These are phyloP conservation scores for Plenodomus biglobosus DNA, from an alignment of 2,329 filamentous ascomycete species.

Conservation along the genomic window DNA sequence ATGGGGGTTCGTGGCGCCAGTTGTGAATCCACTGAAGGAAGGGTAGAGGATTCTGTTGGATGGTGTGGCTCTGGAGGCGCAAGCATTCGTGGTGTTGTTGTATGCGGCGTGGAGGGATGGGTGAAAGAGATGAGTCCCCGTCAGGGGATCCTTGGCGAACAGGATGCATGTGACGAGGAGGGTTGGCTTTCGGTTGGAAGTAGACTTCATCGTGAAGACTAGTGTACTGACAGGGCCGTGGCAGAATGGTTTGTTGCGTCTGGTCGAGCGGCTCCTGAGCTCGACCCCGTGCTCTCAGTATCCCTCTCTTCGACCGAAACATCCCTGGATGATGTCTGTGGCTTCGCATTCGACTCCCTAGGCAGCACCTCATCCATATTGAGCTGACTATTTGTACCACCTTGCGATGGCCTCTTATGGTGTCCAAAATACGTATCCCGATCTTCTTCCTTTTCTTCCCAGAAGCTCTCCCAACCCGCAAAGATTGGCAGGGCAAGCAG, in stretches of 20 bases:
- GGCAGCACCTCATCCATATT: slow-evolving; percentile 6
- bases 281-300: slow-evolving; percentile 9
- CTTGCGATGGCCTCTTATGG: slow-evolving; percentile 6
- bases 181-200: too few species aligned
- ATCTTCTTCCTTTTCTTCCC: slow-evolving; percentile 32
- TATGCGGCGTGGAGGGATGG: slow-evolving; percentile 48
- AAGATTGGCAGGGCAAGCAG: slow-evolving; percentile 35
- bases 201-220: too few species aligned
- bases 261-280: too few species aligned
- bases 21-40: slow-evolving; percentile 48
- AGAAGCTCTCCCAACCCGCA: slow-evolving; percentile 36
- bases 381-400: slow-evolving; percentile 4
- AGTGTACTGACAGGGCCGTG: too few species aligned
- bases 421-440: slow-evolving; percentile 22
- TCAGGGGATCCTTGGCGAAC: too few species aligned
- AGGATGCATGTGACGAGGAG: too few species aligned
- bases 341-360: slow-evolving; percentile 1
- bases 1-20: slow-evolving; percentile 46
- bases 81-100: slow-evolving; percentile 50
- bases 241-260: too few species aligned
- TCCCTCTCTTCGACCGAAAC: slow-evolving; percentile 16
- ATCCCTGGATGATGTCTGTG: slow-evolving; percentile 8
- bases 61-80: slow-evolving; percentile 46
- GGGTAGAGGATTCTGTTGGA: slow-evolving; percentile 29
- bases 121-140: too few species aligned